These are phyloP conservation scores for Pythium grandisporangium DNA, from an alignment of 352 stramenopile genomes.

Conservation along the genomic window DNA sequence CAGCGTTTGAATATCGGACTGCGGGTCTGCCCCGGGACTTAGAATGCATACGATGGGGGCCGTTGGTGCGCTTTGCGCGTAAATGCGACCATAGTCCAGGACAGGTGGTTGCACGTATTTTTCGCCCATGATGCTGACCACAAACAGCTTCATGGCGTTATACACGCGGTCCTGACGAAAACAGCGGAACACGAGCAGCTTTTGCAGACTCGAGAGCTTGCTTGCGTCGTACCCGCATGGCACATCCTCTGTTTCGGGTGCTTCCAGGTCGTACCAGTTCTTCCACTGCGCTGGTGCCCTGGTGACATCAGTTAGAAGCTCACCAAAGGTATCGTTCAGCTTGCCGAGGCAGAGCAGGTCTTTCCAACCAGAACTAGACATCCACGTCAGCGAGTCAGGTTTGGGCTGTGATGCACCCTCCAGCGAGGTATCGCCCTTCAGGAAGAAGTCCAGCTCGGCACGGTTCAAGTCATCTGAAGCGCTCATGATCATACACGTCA, in stretches of 20 bases:
- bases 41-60: constrained; percentile 94
- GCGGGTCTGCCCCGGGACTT: constrained; percentile 89
- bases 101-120: constrained; percentile 94
- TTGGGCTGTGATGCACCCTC: constrained; percentile 61
- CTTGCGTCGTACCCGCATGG: constrained; percentile 76
- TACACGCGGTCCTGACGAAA: constrained; percentile 94
- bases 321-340: constrained; percentile 56
- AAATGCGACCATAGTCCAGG: constrained; percentile 91
- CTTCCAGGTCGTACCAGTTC: constrained; percentile 91
- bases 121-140: constrained; percentile 87
- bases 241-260: constrained; percentile 74
- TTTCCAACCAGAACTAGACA: constrained; percentile 88
- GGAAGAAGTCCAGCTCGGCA: constrained; percentile 91
- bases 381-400: constrained; percentile 74
- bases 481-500: constrained; percentile 94
- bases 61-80: constrained; percentile 75
- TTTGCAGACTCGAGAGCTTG: constrained; percentile 82
- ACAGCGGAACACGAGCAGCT: constrained; percentile 89
- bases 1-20: constrained; percentile 91
- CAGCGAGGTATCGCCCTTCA: constrained; percentile 94
- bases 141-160: constrained; percentile 94
- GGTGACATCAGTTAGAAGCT: constrained; percentile 39
- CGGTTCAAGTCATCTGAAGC: constrained; percentile 78
- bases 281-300: constrained; percentile 74
- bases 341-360: constrained; percentile 82